These are phyloP conservation scores for Alternaria longipes DNA, from an alignment of 2,329 filamentous ascomycete genomes.

Conservation along the genomic window DNA sequence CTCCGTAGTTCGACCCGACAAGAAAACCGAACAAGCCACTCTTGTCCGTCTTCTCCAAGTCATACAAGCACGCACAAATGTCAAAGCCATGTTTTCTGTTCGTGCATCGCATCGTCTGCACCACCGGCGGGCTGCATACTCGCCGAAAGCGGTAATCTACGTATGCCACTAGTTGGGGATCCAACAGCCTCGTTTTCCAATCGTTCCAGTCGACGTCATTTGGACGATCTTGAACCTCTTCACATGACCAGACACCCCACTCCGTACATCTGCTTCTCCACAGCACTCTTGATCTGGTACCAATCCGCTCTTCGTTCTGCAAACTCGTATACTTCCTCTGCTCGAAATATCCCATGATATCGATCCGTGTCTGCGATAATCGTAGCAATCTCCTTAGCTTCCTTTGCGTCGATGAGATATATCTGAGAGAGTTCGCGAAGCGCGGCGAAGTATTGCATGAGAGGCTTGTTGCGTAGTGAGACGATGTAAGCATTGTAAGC, in stretches of 20 bases:
- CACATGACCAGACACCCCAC: slow-evolving; percentile 89
- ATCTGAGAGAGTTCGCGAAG: slow-evolving; percentile 93
- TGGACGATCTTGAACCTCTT: slow-evolving; percentile 17
- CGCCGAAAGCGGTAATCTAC: slow-evolving; percentile 26
- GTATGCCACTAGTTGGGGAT: slow-evolving; percentile 12
- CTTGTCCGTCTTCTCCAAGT: background rate
- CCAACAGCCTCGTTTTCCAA: slow-evolving; percentile 12
- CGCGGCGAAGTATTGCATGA: slow-evolving; percentile 90
- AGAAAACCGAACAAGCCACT: background rate
- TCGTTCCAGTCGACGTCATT: slow-evolving; percentile 10
- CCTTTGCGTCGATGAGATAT: slow-evolving; percentile 84
- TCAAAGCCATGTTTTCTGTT: background rate
- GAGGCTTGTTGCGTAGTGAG: slow-evolving; percentile 80
- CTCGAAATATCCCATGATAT: slow-evolving; percentile 90
- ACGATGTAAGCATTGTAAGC: slow-evolving; percentile 87
- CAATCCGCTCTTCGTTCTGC: slow-evolving; percentile 93
- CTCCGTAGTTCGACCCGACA: background rate
- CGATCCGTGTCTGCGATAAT: slow-evolving; percentile 92
- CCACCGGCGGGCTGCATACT: slow-evolving; percentile 17
- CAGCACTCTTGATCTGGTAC: slow-evolving; percentile 86
- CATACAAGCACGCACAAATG: background rate
- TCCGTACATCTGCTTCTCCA: slow-evolving; percentile 97
- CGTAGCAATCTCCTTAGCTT: slow-evolving; percentile 93
- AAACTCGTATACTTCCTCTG: slow-evolving; percentile 98
- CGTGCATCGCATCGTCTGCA: slow-evolving; percentile 17